Evolutionary conservation across 129 eudicot species (phyloP).

Genomic region (Artemisia argyi): DNA sequence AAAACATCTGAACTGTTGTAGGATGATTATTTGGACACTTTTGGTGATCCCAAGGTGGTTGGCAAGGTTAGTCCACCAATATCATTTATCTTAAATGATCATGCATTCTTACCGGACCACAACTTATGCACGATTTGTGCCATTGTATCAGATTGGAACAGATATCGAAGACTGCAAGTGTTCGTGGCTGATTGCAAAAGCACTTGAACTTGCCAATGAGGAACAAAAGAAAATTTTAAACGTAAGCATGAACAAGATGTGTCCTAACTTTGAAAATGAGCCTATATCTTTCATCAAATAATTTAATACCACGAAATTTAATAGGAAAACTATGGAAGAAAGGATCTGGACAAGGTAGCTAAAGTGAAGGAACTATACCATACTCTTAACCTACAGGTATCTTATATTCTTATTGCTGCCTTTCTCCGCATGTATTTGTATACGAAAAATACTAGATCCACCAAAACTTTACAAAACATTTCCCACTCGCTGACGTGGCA

Average conservation of each 20-base stretch:
- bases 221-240: constrained; percentile 9
- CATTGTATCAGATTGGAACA: constrained; percentile 55
- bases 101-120: background rate
- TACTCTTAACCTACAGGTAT: constrained; percentile 64
- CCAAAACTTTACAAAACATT: no score
- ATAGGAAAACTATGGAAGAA: constrained; percentile 70
- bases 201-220: constrained; percentile 55
- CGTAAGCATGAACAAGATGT: no score
- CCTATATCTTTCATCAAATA: no score
- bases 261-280: no score
- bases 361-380: constrained; percentile 34
- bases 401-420: no score
- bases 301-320: no score
- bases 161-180: constrained; percentile 72
- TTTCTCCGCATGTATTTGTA: no score
- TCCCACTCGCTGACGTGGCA: no score
- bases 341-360: constrained; percentile 62
- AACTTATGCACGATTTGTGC: background rate
- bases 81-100: background rate
- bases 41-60: constrained; percentile 69
- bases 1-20: constrained; percentile 7
- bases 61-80: constrained; percentile 59
- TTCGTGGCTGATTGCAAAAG: constrained; percentile 78
- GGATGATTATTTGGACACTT: constrained; percentile 81
- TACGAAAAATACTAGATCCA: no score